phyloP scores from a whole-genome alignment of 306 rosid species.

The Glycine tomentella region DNA sequence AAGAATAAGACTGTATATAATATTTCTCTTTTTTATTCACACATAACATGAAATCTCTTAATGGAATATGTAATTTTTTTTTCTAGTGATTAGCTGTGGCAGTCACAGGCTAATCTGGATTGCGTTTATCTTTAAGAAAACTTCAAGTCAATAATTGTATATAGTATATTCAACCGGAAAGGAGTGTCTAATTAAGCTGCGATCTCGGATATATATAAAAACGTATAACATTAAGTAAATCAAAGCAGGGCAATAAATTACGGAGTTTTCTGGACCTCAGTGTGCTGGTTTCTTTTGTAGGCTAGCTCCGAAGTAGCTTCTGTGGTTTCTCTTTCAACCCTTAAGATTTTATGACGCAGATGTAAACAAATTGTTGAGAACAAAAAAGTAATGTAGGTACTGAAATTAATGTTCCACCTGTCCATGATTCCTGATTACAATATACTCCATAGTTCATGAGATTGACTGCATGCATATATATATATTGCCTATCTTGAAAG shows the following conservation, averaged over 20 bases:
- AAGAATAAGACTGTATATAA: no score
- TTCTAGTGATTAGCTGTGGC: background rate
- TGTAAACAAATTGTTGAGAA: background rate
- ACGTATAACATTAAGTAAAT: background rate
- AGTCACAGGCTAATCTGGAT: background rate
- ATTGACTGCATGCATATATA: background rate
- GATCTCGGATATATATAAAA: no score
- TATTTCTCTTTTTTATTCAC: no score
- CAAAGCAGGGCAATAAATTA: background rate
- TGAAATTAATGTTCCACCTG: background rate
- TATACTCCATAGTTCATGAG: background rate
- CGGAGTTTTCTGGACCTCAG: background rate
- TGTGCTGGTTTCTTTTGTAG: background rate
- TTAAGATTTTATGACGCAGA: background rate
- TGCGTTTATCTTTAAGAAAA: background rate
- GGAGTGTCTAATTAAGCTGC: no score
- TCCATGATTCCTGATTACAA: background rate
- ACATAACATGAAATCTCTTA: no score
- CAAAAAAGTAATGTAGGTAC: background rate
- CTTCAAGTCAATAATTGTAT: background rate
- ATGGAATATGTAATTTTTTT: background rate
- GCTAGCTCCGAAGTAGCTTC: background rate
- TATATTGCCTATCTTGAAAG: slow-evolving; percentile 33
- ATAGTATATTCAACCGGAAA: no score
- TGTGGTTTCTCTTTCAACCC: background rate